A percentile compares a stretch with the other conserved stretches of the same genome.
Conservation (phyloP, 164 flowering plant genomes). For the Berberis vulgaris region DNA sequence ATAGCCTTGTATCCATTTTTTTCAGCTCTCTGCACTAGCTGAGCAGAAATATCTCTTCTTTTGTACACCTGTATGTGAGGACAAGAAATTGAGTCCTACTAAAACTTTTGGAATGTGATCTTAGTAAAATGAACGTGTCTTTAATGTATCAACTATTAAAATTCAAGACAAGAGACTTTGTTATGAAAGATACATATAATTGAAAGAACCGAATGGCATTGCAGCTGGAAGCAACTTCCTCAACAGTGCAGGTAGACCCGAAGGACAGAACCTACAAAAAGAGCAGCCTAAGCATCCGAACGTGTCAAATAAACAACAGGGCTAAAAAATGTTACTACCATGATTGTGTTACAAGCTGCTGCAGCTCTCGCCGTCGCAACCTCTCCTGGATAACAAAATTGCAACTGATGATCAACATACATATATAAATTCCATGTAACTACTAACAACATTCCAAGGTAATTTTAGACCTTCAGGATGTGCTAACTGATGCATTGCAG, state of each 20-base stretch:
- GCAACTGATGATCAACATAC: neutral
- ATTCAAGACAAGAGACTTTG: neutral
- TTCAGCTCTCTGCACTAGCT: constrained; percentile 74
- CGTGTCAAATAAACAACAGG: neutral
- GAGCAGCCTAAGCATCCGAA: neutral
- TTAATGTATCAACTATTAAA: too few species aligned
- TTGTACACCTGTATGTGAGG: constrained; percentile 39
- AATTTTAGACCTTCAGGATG: constrained; percentile 53
- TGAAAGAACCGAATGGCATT: constrained; percentile 69
- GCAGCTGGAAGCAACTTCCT: constrained; percentile 84
- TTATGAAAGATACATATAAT: constrained; percentile 46
- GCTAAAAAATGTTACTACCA: neutral
- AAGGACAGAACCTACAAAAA: constrained; percentile 49
- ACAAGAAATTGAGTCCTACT: too few species aligned
- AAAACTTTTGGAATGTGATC: too few species aligned
- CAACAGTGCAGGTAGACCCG: constrained; percentile 47
- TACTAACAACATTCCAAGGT: neutral
- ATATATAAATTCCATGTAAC: neutral
- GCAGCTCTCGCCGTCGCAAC: constrained; percentile 81
- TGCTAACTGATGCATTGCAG: constrained; percentile 55
- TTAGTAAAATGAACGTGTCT: too few species aligned
- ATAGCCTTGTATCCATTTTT: constrained; percentile 72
- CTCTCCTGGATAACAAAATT: constrained; percentile 43
- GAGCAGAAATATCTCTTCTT: constrained; percentile 58
- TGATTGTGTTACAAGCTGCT: constrained; percentile 38